Conservation (phyloP, 176 grass and related monocot genomes). For the Triticum turgidum region DNA sequence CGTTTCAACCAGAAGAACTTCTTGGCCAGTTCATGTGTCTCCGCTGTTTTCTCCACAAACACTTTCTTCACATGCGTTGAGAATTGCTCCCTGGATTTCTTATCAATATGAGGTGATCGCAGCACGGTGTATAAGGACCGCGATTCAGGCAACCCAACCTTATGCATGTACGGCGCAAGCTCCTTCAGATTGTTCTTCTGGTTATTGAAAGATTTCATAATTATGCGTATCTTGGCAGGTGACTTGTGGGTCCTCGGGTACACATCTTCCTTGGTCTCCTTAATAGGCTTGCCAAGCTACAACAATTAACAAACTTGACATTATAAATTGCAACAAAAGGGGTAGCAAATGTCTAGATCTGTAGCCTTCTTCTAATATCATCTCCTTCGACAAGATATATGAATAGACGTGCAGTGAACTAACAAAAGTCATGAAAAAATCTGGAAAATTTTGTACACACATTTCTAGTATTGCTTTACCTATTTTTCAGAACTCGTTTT, state of each 20-base stretch:
- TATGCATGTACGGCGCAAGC: constrained; percentile 33
- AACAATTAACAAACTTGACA: not conserved
- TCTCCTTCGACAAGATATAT: not conserved
- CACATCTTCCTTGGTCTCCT: not conserved
- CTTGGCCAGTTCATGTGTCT: constrained; percentile 31
- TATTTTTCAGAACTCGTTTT: too few species aligned
- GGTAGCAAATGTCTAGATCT: not conserved
- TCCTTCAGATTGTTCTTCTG: constrained; percentile 40
- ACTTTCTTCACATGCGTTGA: constrained; percentile 51
- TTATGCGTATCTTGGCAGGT: constrained; percentile 51
- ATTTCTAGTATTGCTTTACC: too few species aligned
- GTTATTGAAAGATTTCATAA: constrained; percentile 56
- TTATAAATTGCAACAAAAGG: not conserved
- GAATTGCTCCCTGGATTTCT: constrained; percentile 69
- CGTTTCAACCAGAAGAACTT: constrained; percentile 68
- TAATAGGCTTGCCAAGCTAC: not conserved
- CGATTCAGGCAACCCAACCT: constrained; percentile 49
- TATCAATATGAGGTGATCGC: constrained; percentile 70
- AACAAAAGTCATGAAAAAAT: not conserved
- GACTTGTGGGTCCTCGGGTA: too few species aligned
- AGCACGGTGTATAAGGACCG: constrained; percentile 46
- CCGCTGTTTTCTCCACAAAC: constrained; percentile 32
- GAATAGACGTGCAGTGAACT: not conserved
- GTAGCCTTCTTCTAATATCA: not conserved
- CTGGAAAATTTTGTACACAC: not conserved